phyloP scores from a whole-genome alignment of 148 eudicot species.

The Rhododendron mucronatum region DNA sequence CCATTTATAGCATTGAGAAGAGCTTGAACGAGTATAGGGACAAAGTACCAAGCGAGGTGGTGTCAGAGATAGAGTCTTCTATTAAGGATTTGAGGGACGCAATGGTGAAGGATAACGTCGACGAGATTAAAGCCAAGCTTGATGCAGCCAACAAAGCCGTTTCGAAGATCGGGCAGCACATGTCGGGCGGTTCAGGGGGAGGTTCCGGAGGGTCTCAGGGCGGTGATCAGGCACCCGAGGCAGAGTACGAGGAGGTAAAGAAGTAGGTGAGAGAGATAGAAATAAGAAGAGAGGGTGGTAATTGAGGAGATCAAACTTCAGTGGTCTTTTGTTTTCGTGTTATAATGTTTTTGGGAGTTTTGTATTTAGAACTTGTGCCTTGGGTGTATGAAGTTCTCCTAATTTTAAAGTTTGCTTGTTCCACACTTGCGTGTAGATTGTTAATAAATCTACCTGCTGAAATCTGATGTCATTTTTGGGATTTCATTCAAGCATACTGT shows the following conservation, averaged over 20 bases:
- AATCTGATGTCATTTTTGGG: neutral
- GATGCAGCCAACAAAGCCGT: constrained; percentile 85
- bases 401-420: neutral
- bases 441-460: neutral
- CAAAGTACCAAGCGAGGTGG: constrained; percentile 70
- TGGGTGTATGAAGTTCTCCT: neutral
- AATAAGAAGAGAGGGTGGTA: neutral
- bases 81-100: constrained; percentile 65
- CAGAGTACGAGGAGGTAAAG: constrained; percentile 5
- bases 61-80: constrained; percentile 67
- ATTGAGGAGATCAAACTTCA: neutral
- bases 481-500: neutral
- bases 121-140: constrained; percentile 71
- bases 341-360: neutral
- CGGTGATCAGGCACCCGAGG: neutral
- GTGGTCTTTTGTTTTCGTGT: neutral
- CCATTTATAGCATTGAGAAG: constrained; percentile 79
- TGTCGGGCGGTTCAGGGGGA: constrained; percentile 61
- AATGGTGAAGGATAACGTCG: constrained; percentile 51
- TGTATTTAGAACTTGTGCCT: neutral
- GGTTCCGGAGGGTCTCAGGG: constrained; percentile 42
- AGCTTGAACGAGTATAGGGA: constrained; percentile 73
- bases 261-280: neutral
- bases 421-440: neutral
- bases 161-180: constrained; percentile 88